These are phyloP conservation scores for Phlebiopsis flavidoalba DNA, from an alignment of 768 basidiomycete species.

Conservation along the genomic window DNA sequence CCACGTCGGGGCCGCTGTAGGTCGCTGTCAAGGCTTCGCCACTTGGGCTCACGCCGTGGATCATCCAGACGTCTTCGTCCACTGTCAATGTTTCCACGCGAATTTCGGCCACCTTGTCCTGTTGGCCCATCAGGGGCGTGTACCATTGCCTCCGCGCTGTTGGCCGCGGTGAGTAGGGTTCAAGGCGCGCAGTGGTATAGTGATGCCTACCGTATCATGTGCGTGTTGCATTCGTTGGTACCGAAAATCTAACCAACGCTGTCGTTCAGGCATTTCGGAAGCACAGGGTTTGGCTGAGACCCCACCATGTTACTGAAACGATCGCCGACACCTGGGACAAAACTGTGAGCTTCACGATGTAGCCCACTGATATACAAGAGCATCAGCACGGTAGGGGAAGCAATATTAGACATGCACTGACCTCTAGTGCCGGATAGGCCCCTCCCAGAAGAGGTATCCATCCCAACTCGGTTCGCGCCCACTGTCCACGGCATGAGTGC, in stretches of 20 bases:
- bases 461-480: no score
- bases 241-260: neutral
- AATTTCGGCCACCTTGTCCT: neutral
- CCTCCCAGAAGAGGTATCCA: neutral
- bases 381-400: neutral
- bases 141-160: neutral
- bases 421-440: neutral
- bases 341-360: neutral
- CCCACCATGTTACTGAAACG: neutral
- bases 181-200: no score
- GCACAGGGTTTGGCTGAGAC: neutral
- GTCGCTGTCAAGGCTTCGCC: neutral
- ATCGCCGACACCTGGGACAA: neutral
- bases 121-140: neutral
- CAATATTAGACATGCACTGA: neutral
- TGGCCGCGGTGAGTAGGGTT: neutral
- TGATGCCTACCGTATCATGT: neutral
- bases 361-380: neutral
- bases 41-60: neutral
- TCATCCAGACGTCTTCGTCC: neutral
- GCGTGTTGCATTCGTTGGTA: neutral
- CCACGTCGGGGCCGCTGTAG: neutral
- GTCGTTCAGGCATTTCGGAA: neutral
- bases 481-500: neutral
- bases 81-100: neutral